Evolutionary conservation across 2,329 filamentous ascomycete species (phyloP).

Genomic region (Cercospora nicotianae): DNA sequence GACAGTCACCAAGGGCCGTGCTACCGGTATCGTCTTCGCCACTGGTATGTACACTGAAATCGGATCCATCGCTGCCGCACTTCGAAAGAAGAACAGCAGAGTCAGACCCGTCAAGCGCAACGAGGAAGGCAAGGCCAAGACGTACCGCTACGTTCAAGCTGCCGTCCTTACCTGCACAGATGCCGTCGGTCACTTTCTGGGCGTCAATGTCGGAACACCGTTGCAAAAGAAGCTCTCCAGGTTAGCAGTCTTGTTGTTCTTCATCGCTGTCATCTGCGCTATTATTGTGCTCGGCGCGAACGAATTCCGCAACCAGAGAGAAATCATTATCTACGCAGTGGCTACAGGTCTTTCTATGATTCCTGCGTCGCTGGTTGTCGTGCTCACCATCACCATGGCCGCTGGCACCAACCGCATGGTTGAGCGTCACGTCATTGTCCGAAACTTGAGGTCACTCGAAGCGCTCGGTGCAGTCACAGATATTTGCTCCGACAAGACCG

Average conservation of each 20-base stretch:
- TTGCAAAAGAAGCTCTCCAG: constrained; percentile 83
- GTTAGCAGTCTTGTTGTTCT: constrained; percentile 78
- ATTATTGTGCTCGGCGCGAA: constrained; percentile 69
- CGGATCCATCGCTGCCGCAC: constrained; percentile 70
- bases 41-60: constrained; percentile 76
- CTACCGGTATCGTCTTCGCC: constrained; percentile 65
- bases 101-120: constrained; percentile 44
- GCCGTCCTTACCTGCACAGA: constrained; percentile 56
- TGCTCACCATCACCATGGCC: constrained; percentile 47
- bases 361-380: constrained; percentile 52
- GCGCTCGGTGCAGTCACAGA: constrained; percentile 65
- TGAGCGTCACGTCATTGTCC: constrained; percentile 64
- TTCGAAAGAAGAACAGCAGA: constrained; percentile 60
- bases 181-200: constrained; percentile 63
- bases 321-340: constrained; percentile 67
- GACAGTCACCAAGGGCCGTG: constrained; percentile 70
- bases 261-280: constrained; percentile 67
- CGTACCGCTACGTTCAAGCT: constrained; percentile 49
- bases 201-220: constrained; percentile 74
- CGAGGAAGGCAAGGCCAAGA: constrained; percentile 36
- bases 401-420: constrained; percentile 65
- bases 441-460: constrained; percentile 65
- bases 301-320: constrained; percentile 53
- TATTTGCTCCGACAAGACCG: constrained; percentile 70
- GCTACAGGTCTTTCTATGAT: constrained; percentile 64